Conservation (phyloP, 345 rosid genomes). For the Physaria fendleri region DNA sequence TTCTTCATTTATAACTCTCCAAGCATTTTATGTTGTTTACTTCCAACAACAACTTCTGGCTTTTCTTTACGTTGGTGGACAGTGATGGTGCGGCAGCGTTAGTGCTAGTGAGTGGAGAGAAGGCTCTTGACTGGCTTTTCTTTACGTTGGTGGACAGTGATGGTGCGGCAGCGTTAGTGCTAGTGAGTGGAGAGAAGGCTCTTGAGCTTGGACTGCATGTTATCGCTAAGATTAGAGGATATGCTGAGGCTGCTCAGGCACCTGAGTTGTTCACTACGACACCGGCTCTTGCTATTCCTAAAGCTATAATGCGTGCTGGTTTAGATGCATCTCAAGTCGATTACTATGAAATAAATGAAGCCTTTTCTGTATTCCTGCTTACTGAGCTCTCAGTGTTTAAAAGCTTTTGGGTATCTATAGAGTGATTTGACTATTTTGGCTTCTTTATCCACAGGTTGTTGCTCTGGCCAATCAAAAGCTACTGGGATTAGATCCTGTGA, state of each 20-base stretch:
- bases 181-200: constrained; percentile 86
- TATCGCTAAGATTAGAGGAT: constrained; percentile 78
- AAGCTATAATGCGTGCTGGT: constrained; percentile 80
- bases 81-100: constrained; percentile 99
- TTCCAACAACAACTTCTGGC: neutral
- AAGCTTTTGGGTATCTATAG: neutral
- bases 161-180: constrained; percentile 95
- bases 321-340: constrained; percentile 77
- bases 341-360: constrained; percentile 92
- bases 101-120: constrained; percentile 87
- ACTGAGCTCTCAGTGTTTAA: constrained; percentile 1
- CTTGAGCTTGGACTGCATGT: constrained; percentile 70
- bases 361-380: constrained; percentile 63
- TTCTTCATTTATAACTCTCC: neutral
- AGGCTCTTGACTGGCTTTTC: constrained; percentile 34
- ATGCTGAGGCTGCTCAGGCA: constrained; percentile 97
- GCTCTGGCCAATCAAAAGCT: constrained; percentile 79
- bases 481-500: constrained; percentile 73
- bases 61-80: constrained; percentile 19
- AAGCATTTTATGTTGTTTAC: neutral
- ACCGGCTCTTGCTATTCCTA: constrained; percentile 89
- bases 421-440: constrained; percentile 2
- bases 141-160: constrained; percentile 48
- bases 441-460: constrained; percentile 54
- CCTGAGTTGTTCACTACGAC: constrained; percentile 84